phyloP scores from a whole-genome alignment of 257 asterid species.

The Nicotiana tomentosiformis region DNA sequence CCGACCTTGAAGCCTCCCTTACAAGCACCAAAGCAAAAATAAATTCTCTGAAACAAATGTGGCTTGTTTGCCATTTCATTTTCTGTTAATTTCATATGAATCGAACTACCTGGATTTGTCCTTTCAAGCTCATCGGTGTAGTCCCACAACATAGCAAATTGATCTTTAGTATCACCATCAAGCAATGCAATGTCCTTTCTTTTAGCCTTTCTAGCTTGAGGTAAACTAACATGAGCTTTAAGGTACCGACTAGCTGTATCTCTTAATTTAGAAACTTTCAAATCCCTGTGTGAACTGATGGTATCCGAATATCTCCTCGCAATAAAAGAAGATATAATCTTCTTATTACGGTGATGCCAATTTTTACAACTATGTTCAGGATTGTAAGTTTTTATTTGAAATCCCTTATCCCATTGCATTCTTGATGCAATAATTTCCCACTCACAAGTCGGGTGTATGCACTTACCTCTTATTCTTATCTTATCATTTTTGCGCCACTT shows the following conservation, averaged over 20 bases:
- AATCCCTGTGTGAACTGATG: background rate
- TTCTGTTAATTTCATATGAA: background rate
- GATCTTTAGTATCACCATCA: background rate
- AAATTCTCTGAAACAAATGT: background rate
- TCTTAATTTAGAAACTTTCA: background rate
- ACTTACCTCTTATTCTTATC: too few relatives aligned
- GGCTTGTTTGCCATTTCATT: background rate
- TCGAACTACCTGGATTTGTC: background rate
- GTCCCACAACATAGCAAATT: background rate
- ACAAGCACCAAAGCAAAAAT: background rate
- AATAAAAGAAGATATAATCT: background rate
- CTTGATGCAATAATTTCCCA: too few relatives aligned
- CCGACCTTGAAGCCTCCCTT: background rate
- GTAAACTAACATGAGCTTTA: background rate
- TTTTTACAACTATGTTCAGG: too few relatives aligned
- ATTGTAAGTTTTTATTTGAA: too few relatives aligned
- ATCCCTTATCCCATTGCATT: too few relatives aligned
- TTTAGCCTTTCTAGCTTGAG: background rate
- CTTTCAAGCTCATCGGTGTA: background rate
- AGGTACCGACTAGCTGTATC: background rate
- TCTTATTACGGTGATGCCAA: background rate
- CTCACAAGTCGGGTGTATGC: too few relatives aligned
- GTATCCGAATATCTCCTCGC: background rate
- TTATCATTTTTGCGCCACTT: too few relatives aligned
- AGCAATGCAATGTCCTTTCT: background rate